Evolutionary conservation across 176 grass and related monocot species (phyloP), one percentile per base, ranked within the genome.

Genomic region (Eragrostis curvula): DNA sequence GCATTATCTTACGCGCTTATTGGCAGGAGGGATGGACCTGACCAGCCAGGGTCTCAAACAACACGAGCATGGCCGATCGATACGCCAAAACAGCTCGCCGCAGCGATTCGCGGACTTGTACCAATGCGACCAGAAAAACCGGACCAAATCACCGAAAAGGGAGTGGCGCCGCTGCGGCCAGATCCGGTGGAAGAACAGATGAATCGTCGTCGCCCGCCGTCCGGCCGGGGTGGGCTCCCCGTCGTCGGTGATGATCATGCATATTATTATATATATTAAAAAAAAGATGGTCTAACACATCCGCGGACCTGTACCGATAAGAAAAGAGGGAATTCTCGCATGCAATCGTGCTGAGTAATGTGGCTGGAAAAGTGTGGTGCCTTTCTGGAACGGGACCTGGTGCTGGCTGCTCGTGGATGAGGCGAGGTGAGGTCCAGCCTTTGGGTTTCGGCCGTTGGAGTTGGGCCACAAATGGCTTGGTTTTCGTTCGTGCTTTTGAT

Each of bases 1-100:
- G 63, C 72, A 76, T 79, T 50, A 85, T 61, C 53, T 43, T 58
- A 63, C 77, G 78, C 79, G 53, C 23, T 71, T 83, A 46, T 78
- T 64, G 66, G 66, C 77, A 25, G 13, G 15, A 25, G 36, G 14
- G 71, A 36, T 14, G 48, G 11, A 40, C 18, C 23, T 7, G 41
- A 44, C 67, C 50, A 39, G 56, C 32, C 7, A 51, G 7, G 39
- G 59, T 83, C 61, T 10, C 43, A 60, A 51, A 75, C 23, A 25
- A 62, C 2, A 3, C 69, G 48, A 25, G 32, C 46, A 13, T 21
- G 70, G 69, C 53, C 62, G 56, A 8, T 42, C 1, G 48, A 21
- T 56, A 40, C 10, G 72, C 77, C 87, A 72, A 89, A 81, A 58
- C 64, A 59, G 56, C 71, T 81, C 63, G 15, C 5, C 53, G 6